Evolutionary conservation across 2,329 filamentous ascomycete species (phyloP).

Genomic region (Coleophoma crateriformis): DNA sequence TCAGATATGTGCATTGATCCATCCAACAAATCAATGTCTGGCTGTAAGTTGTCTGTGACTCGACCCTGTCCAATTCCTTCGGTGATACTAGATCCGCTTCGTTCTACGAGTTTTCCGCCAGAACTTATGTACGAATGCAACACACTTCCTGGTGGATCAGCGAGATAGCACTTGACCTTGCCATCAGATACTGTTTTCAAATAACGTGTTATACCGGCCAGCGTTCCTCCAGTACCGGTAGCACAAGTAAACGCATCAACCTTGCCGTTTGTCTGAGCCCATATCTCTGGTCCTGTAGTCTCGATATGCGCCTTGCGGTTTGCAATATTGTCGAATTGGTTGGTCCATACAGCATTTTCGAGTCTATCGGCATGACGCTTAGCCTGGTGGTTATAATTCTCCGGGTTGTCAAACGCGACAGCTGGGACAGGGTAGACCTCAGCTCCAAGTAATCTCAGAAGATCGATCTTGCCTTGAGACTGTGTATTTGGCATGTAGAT

Average conservation of each 20-base stretch:
- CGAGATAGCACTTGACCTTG: slow-evolving; percentile 79
- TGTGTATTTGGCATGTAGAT: slow-evolving; percentile 99
- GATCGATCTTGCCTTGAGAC: slow-evolving; percentile 94
- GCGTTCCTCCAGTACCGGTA: slow-evolving; percentile 86
- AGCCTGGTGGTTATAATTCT: slow-evolving; percentile 98
- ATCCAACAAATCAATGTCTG: slow-evolving; percentile 79
- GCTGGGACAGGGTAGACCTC: slow-evolving; percentile 96
- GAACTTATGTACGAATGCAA: slow-evolving; percentile 87
- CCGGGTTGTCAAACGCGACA: slow-evolving; percentile 88
- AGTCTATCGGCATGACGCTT: slow-evolving; percentile 79
- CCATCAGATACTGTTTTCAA: slow-evolving; percentile 79
- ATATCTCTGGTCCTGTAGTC: slow-evolving; percentile 96
- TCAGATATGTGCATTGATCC: slow-evolving; percentile 80
- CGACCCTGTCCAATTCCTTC: slow-evolving; percentile 97
- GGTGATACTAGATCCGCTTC: slow-evolving; percentile 83
- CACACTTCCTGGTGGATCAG: slow-evolving; percentile 89
- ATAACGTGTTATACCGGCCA: slow-evolving; percentile 84
- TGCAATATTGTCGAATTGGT: slow-evolving; percentile 96
- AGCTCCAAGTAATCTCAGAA: slow-evolving; percentile 83
- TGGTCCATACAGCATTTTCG: slow-evolving; percentile 93
- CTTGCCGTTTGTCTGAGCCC: slow-evolving; percentile 80
- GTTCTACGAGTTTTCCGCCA: slow-evolving; percentile 77
- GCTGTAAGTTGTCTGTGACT: slow-evolving; percentile 88
- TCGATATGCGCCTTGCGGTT: slow-evolving; percentile 93
- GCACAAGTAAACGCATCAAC: slow-evolving; percentile 94